Base-by-base conservation (phyloP, 306 rosid species). In the Corylus americana region DNA sequence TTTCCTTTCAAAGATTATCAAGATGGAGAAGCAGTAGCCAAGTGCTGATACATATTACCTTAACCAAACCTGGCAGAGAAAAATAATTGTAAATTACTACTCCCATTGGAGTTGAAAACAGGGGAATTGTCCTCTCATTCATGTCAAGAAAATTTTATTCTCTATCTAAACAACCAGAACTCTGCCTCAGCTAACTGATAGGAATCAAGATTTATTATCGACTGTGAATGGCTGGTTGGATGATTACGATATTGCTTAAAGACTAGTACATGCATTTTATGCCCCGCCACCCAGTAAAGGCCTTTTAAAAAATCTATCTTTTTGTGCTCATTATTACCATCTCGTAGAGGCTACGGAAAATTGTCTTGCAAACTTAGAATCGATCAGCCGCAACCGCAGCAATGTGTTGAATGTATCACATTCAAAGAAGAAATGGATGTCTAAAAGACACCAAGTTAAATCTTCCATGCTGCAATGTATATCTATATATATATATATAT, bases 11-110 rank as follows among this genome's bases (percentile, higher is more conserved):
- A 62, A 31, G 44, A 31, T 27, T 62, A 62, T 62, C 5, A 7
- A 27, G n/a, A 62, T 14, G 69, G 69, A 58, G 69, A 27, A 62
- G 69, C 20, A 62, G 44, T 27, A 62, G 44, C 44, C 69, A 62
- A 25, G 16, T 13, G n/a, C 9, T 29, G 69, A 4, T 12, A 13
- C 44, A 27, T 62, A 62, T 12, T 12, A 4, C 18, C 68, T 62
- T 62, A 27, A 62, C 68, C 31, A 62, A 62, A 11, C 17, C 18
- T 11, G 68, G 16, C 39, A 11, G n/a, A 13, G 42, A 31, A 62
- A 18, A 62, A 62, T 27, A 62, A 62, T 11, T 62, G 9, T 62
- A 62, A 62, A 29, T 29, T 13, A 29, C 69, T 2, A 62, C 69
- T 62, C 69, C 35, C 69, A 62, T 11, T 31, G 44, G 14, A 11